Evolutionary conservation across 2,329 filamentous ascomycete species (phyloP).

Genomic region (Colletotrichum sp.): DNA sequence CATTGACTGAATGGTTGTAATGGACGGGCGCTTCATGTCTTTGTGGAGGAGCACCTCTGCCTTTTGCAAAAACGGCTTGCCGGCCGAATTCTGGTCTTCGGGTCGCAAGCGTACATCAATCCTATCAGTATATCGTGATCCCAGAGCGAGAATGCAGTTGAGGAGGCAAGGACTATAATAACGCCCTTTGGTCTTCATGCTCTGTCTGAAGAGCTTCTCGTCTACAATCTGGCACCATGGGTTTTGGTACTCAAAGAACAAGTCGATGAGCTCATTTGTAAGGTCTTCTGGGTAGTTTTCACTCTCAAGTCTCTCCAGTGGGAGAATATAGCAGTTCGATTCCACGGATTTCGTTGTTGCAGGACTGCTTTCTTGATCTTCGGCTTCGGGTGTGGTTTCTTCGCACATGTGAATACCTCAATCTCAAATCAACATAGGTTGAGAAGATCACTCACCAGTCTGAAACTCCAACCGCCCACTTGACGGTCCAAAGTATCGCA

Average conservation of each 20-base stretch:
- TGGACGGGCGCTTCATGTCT: slow-evolving; percentile 31
- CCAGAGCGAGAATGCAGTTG: slow-evolving; percentile 38
- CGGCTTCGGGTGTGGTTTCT: slow-evolving; percentile 4
- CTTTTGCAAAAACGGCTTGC: slow-evolving; percentile 32
- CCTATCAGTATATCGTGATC: slow-evolving; percentile 36
- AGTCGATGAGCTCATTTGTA: slow-evolving; percentile 32
- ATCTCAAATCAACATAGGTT: neutral
- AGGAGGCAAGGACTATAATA: slow-evolving; percentile 36
- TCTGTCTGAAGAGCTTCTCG: slow-evolving; percentile 37
- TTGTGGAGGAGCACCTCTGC: slow-evolving; percentile 26
- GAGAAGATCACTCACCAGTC: neutral
- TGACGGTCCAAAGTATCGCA: slow-evolving; percentile 38
- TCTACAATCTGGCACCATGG: slow-evolving; percentile 40
- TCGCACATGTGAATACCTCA: neutral
- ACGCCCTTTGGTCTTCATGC: slow-evolving; percentile 26
- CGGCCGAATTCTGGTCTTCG: slow-evolving; percentile 36
- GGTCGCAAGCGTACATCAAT: slow-evolving; percentile 33
- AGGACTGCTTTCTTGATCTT: slow-evolving; percentile 4
- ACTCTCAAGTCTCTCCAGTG: neutral
- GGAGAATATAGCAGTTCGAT: slow-evolving; percentile 12
- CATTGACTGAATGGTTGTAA: slow-evolving; percentile 41
- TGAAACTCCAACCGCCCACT: slow-evolving; percentile 39
- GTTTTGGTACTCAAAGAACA: slow-evolving; percentile 41
- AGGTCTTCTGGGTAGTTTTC: slow-evolving; percentile 25
- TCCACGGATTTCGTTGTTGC: neutral